phyloP scores from a whole-genome alignment of 345 rosid genomes.

The Euphorbia lathyris region DNA sequence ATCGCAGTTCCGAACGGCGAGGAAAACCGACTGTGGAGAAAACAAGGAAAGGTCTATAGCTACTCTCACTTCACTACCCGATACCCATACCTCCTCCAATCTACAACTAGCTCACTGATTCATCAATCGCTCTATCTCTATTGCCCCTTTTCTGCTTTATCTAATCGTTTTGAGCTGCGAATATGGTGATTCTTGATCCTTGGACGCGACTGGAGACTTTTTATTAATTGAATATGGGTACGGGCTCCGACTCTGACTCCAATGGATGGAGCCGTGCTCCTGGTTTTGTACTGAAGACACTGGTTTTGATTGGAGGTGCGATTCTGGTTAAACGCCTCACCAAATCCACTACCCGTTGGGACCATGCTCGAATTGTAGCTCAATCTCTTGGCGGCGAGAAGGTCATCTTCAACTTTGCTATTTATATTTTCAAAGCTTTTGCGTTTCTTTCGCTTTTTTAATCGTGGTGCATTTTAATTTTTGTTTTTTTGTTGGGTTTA shows the following conservation, averaged over 20 bases:
- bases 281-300: slow-evolving; percentile 63
- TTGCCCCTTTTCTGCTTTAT: background rate
- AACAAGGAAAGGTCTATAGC: background rate
- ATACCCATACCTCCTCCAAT: background rate
- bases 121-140: background rate
- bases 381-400: slow-evolving; percentile 79
- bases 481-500: slow-evolving; percentile 22
- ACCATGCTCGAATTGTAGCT: slow-evolving; percentile 71
- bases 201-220: slow-evolving; percentile 7
- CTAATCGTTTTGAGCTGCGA: background rate
- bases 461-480: background rate
- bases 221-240: slow-evolving; percentile 12
- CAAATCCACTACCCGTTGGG: slow-evolving; percentile 90
- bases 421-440: background rate
- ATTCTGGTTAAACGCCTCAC: slow-evolving; percentile 79
- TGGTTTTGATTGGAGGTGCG: slow-evolving; percentile 75
- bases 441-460: background rate
- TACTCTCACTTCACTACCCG: background rate
- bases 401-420: slow-evolving; percentile 29
- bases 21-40: background rate
- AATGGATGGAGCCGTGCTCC: slow-evolving; percentile 76
- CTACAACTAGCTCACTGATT: background rate
- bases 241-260: slow-evolving; percentile 45
- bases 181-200: slow-evolving; percentile 8
- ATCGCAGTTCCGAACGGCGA: background rate